Percentiles rank a stretch among this genome's conserved stretches.
Evolutionary conservation across 2,329 filamentous ascomycete genomes (phyloP).

Genomic region (Colletotrichum sojae): DNA sequence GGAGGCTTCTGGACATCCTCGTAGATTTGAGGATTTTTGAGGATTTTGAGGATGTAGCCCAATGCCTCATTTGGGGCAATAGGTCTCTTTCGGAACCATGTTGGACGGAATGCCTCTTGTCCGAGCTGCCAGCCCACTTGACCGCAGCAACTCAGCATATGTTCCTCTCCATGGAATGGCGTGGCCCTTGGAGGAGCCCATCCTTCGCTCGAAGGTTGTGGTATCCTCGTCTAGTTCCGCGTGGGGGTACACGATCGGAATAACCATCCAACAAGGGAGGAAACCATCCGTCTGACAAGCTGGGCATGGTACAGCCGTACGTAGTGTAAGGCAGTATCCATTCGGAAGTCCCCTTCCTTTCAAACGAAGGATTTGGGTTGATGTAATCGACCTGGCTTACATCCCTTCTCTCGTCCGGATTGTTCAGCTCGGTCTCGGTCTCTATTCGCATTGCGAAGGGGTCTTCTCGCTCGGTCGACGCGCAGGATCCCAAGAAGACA

Average conservation of each 20-base stretch:
- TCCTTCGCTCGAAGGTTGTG: not conserved
- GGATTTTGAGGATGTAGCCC: too few species aligned
- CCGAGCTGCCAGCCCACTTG: too few species aligned
- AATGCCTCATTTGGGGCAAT: too few species aligned
- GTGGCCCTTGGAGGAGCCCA: not conserved
- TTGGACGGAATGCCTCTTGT: too few species aligned
- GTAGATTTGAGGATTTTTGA: too few species aligned
- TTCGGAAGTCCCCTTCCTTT: not conserved
- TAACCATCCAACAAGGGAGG: not conserved
- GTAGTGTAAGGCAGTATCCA: slow-evolving; percentile 6
- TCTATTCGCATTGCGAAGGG: slow-evolving; percentile 15
- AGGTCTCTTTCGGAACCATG: too few species aligned
- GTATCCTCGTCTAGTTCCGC: slow-evolving; percentile 14
- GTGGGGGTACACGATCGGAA: not conserved
- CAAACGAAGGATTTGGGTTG: slow-evolving; percentile 3
- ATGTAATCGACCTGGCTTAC: slow-evolving; percentile 15
- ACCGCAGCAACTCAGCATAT: too few species aligned
- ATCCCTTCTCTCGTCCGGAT: not conserved
- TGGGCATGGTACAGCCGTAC: not conserved
- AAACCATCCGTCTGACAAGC: slow-evolving; percentile 10
- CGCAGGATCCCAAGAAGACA: not conserved
- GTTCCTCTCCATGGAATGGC: too few species aligned
- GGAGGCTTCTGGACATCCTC: too few species aligned
- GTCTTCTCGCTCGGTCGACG: not conserved
- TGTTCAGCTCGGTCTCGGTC: slow-evolving; percentile 12